Evolutionary conservation across 1,284 basidiomycete species (phyloP), one percentile per base, ranked within the genome.

Genomic region (Fomitopsis betulina): DNA sequence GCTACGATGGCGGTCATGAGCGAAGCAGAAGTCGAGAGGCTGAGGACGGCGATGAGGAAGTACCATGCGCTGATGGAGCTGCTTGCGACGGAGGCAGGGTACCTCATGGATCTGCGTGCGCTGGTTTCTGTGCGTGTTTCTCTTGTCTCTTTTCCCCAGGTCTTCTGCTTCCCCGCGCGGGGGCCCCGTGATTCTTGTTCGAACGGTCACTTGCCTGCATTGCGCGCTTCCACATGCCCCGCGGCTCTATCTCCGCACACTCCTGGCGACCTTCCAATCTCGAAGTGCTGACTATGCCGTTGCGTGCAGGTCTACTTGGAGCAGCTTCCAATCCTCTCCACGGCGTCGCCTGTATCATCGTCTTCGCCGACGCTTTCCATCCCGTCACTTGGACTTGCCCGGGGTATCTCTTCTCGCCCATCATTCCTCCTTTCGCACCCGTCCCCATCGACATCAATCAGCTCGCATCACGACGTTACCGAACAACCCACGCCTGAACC

Each of bases 81-180:
- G 35, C 79, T 96, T 35, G 80, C 84, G 60, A 95, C 93, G 0
- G 94, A 97, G 74, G 77, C 86, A 19, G 84, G 84, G 6, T 97
- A 96, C 69, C 79, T 94, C 13, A 73, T 80, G 54, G 92, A 94
- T 70, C 72, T 97, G 63, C 82, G 85, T 58, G 81, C 82, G 13
- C 79, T 97, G 43, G 87, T 94, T 49, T 82, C 81, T 63, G 91
- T 92, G 70, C 64, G 82, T 71, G 49, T 35, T 57, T 5, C 54
- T 40, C 32, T 55, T 25, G 13, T 30, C 8, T 37, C 40, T 56
- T 49, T 19, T 12, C 21, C 43, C 25, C 25, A 23, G 19, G n/a
- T 50, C n/a, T 21, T 47, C 32, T 42, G 23, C 33, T 35, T 43
- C 21, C 6, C 52, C 32, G 33, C 49, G 33, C 30, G 19, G 30